Conservation (phyloP, 202 grass and related monocot genomes). For the Hordeum pubiflorum region DNA sequence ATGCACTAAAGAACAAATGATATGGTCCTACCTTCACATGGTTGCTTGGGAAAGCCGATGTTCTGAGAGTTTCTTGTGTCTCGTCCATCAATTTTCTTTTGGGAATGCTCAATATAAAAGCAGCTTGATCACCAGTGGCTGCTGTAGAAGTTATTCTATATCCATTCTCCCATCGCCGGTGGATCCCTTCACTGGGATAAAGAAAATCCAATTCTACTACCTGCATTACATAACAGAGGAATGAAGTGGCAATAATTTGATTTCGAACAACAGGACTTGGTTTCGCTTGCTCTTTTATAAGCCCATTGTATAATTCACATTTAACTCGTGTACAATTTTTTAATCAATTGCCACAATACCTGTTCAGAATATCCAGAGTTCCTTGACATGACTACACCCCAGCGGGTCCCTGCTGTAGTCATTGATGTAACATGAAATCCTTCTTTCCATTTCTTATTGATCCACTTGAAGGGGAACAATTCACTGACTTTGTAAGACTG, state of each 20-base stretch:
- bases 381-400: constrained; percentile 96
- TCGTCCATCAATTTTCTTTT: constrained; percentile 79
- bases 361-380: constrained; percentile 91
- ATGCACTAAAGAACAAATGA: background rate
- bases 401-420: constrained; percentile 86
- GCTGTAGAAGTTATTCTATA: constrained; percentile 94
- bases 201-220: constrained; percentile 98
- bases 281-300: background rate
- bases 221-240: constrained; percentile 35
- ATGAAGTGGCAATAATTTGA: background rate
- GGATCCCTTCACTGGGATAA: constrained; percentile 95
- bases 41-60: constrained; percentile 91
- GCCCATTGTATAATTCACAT: constrained; percentile 1
- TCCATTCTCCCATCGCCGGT: constrained; percentile 80
- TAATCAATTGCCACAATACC: constrained; percentile 39
- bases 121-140: constrained; percentile 86
- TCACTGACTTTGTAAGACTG: constrained; percentile 99
- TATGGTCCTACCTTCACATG: constrained; percentile 80
- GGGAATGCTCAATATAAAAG: constrained; percentile 90
- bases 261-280: background rate
- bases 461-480: constrained; percentile 97
- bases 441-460: constrained; percentile 99
- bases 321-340: background rate
- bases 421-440: constrained; percentile 98
- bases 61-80: constrained; percentile 95